Base-by-base conservation (phyloP, 345 rosid genomes). In the Aquilaria sinensis region DNA sequence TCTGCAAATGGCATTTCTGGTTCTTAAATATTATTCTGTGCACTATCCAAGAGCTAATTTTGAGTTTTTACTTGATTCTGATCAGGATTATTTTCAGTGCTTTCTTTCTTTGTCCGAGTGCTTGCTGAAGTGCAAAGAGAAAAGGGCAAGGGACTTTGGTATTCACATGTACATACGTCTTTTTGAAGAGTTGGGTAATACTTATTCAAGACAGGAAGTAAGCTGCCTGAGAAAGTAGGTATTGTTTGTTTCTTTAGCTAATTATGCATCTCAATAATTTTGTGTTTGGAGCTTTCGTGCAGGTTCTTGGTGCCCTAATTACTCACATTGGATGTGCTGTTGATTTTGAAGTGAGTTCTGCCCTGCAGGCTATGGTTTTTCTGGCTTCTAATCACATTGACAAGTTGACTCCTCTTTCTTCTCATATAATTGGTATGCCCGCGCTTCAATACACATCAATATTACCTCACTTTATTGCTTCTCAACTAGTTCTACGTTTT, bases 261-360 rank as follows among this genome's bases (percentile, higher is more conserved):
- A 37, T 37, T 31, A 65, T 58, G 7, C 6, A 10, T 15, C 48
- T 5, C 47, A 48, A 14, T 43, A 59, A 57, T 62, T 47, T 60
- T 67, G 64, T 9, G 14, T 75, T 58, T 52, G 68, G 54, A 55
- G 9, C 64, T 58, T 23, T 66, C 57, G 31, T 62, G 75, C 88
- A 90, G 97, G 72, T 90, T 69, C 84, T 87, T 62, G 86, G 92
- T 74, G 80, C 87, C 71, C 75, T 90, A 72, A 79, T 90, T 70
- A 82, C 87, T 61, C 97, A 90, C 75, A 84, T 90, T 55, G 97
- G 97, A 71, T 85, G 92, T 53, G 90, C 83, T 66, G 78, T 85
- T 72, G 80, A 67, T 67, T 77, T 67, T 56, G 96, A 90, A 79
- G 86, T 84, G 64, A 77, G 81, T 74, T 85, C 92, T 74, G 89